Evolutionary conservation across 2,329 filamentous ascomycete species (phyloP).

Genomic region (Diaporthe australafricana): DNA sequence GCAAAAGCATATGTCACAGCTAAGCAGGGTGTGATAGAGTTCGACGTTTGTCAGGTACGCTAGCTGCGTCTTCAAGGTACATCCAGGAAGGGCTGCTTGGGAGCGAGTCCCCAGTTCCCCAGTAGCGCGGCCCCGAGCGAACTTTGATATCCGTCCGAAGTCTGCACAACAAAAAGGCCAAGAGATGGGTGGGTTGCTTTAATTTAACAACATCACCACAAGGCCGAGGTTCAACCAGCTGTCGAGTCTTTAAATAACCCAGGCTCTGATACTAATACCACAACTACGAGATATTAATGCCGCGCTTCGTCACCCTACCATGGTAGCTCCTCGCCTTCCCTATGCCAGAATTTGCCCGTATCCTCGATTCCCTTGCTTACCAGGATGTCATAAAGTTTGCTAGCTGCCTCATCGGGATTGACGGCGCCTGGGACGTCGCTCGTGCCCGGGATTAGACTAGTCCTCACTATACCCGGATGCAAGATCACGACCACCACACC

Average conservation of each 20-base stretch:
- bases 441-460: constrained; percentile 45
- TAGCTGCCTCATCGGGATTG: constrained; percentile 56
- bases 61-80: background rate
- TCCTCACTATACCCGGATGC: constrained; percentile 56
- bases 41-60: constrained; percentile 5
- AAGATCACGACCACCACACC: constrained; percentile 54
- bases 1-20: background rate
- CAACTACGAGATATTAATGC: background rate
- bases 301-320: constrained; percentile 23
- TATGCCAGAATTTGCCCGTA: constrained; percentile 32
- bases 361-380: constrained; percentile 29
- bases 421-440: constrained; percentile 50
- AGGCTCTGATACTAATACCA: background rate
- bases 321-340: constrained; percentile 30
- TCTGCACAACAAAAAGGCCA: background rate
- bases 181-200: background rate
- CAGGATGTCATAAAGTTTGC: constrained; percentile 48
- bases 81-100: background rate
- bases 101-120: background rate
- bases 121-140: background rate
- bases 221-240: background rate
- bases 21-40: constrained; percentile 3
- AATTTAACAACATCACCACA: background rate
- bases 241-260: background rate
- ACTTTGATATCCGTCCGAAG: background rate